These are phyloP conservation scores for Sporothrix protearum DNA, from an alignment of 2,329 filamentous ascomycete species.

Conservation along the genomic window DNA sequence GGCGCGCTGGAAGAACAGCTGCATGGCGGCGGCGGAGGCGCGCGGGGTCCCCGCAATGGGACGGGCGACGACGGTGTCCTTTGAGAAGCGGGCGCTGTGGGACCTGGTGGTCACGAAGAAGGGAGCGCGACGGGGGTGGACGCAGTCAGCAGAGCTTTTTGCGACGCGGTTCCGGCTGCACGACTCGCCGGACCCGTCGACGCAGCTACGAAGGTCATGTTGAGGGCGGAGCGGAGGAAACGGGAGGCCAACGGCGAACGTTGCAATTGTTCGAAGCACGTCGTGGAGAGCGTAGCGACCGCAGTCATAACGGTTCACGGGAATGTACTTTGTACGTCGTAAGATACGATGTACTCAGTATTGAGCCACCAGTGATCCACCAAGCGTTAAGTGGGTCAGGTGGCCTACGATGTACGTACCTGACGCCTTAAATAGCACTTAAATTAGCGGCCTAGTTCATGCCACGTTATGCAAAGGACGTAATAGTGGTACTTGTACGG, in stretches of 20 bases:
- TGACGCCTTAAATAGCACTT: no score
- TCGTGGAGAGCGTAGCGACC: no score
- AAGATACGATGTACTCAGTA: no score
- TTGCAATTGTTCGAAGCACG: no score
- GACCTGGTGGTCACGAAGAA: slow-evolving; percentile 2
- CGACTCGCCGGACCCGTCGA: neutral
- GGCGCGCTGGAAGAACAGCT: slow-evolving; percentile 5
- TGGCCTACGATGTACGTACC: no score
- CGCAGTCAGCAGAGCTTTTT: neutral
- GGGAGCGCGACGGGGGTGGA: slow-evolving; percentile 1
- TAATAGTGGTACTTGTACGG: no score
- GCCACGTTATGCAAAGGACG: slow-evolving; percentile 14
- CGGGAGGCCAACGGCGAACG: neutral
- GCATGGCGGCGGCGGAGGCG: neutral
- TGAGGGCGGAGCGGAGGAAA: neutral
- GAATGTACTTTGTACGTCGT: no score
- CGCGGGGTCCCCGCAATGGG: neutral
- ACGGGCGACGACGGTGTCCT: neutral
- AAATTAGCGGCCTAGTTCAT: neutral
- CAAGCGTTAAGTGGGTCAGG: no score
- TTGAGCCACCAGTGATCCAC: no score
- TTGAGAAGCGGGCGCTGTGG: slow-evolving; percentile 11
- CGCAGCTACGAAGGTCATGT: neutral
- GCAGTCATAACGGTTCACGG: no score
- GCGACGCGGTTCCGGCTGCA: slow-evolving; percentile 10